Evolutionary conservation across 2,329 filamentous ascomycete species (phyloP).

Genomic region (Fonsecaea multimorphosa): DNA sequence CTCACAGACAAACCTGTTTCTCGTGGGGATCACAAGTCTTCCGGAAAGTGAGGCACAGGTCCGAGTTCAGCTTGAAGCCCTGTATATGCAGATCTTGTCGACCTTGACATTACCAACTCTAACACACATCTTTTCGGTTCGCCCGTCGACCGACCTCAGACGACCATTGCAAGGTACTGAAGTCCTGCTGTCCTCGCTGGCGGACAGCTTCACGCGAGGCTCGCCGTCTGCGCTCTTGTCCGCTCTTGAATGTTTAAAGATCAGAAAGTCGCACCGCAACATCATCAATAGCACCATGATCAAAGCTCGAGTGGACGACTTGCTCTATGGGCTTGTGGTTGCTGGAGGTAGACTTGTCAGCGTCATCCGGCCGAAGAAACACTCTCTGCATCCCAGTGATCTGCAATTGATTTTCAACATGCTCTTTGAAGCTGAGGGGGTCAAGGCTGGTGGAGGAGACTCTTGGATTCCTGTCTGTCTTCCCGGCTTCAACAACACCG

Average conservation of each 20-base stretch:
- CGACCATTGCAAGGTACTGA: conserved; percentile 91
- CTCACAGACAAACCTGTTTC: conserved; percentile 84
- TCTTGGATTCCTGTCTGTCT: conserved; percentile 97
- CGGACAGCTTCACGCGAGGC: conserved; percentile 91
- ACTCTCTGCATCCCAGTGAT: conserved; percentile 94
- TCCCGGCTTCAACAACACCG: conserved; percentile 94
- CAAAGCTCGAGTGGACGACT: conserved; percentile 74
- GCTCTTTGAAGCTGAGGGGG: conserved; percentile 92
- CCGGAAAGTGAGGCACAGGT: conserved; percentile 92
- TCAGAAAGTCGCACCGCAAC: conserved; percentile 85
- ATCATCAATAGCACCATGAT: conserved; percentile 86
- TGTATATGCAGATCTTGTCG: conserved; percentile 98
- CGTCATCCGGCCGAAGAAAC: conserved; percentile 90
- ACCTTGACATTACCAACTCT: conserved; percentile 89
- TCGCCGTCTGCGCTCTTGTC: conserved; percentile 88
- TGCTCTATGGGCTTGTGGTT: conserved; percentile 92
- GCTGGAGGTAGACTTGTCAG: conserved; percentile 92
- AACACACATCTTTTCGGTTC: conserved; percentile 82
- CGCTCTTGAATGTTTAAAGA: conserved; percentile 88
- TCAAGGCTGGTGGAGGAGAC: conserved; percentile 91
- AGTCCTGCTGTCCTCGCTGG: conserved; percentile 84
- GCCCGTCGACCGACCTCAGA: conserved; percentile 91
- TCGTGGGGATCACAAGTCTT: conserved; percentile 89
- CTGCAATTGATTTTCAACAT: conserved; percentile 98
- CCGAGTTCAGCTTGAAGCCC: conserved; percentile 82